phyloP scores from a whole-genome alignment of 768 basidiomycete species.

The Mycena haematopus region DNA sequence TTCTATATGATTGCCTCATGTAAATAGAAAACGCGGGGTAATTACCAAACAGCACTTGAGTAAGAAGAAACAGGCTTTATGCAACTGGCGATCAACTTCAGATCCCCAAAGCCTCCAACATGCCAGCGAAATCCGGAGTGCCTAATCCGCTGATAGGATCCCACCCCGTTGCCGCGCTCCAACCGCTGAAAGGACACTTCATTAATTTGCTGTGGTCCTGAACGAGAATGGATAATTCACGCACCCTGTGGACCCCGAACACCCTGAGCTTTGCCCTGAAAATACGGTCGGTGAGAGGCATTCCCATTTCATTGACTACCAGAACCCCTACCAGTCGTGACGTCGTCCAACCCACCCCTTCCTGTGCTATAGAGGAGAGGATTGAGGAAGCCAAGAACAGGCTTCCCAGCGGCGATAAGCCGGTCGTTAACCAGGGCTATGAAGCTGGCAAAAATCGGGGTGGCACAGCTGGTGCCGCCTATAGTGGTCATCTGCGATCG shows the following conservation, averaged over 20 bases:
- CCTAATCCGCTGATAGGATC: slow-evolving; percentile 17
- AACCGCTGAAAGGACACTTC: slow-evolving; percentile 4
- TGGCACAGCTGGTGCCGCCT: slow-evolving; percentile 21
- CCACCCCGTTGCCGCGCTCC: slow-evolving; percentile 11
- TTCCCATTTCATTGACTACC: background rate
- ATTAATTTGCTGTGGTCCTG: slow-evolving; percentile 1
- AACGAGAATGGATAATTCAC: slow-evolving; percentile 4
- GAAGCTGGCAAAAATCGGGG: slow-evolving; percentile 19
- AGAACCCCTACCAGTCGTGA: slow-evolving; percentile 9
- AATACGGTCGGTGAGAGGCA: slow-evolving; percentile 1
- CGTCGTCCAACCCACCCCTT: slow-evolving; percentile 14
- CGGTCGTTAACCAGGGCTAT: slow-evolving; percentile 23
- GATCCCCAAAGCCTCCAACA: slow-evolving; percentile 19
- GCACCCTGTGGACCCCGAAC: slow-evolving; percentile 11
- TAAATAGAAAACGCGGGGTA: too few species aligned
- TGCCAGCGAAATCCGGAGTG: slow-evolving; percentile 16
- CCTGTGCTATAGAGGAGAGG: slow-evolving; percentile 15
- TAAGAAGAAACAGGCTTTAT: too few species aligned
- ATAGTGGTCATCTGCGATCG: slow-evolving; percentile 11
- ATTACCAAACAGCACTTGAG: too few species aligned
- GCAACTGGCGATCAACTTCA: too few species aligned
- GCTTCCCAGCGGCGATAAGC: slow-evolving; percentile 15
- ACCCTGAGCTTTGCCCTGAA: slow-evolving; percentile 20
- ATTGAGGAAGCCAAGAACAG: slow-evolving; percentile 18
- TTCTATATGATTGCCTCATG: too few species aligned